Evolutionary conservation across 2,329 filamentous ascomycete genomes (phyloP).

Genomic region (Cercospora canescens): DNA sequence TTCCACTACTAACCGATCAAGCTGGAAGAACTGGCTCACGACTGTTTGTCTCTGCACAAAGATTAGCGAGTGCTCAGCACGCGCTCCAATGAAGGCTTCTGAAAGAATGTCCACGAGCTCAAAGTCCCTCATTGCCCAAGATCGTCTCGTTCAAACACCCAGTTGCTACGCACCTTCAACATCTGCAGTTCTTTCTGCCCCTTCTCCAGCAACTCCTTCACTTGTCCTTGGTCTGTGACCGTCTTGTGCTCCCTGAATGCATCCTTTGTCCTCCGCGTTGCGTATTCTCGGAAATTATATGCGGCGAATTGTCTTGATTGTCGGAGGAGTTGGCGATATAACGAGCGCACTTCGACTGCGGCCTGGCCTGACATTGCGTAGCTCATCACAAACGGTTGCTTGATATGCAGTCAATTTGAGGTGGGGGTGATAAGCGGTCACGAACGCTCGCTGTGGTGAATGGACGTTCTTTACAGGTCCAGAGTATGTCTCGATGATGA

Average conservation of each 20-base stretch:
- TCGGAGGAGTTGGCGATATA: constrained; percentile 84
- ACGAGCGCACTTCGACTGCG: constrained; percentile 33
- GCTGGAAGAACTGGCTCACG: constrained; percentile 90
- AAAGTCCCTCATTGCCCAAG: not conserved
- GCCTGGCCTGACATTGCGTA: constrained; percentile 23
- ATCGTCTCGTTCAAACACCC: not conserved
- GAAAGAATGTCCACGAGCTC: not conserved
- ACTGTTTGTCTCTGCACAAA: constrained; percentile 80
- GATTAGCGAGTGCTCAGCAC: constrained; percentile 38
- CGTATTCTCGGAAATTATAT: constrained; percentile 99
- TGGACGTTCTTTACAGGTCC: not conserved
- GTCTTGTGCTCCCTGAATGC: constrained; percentile 79
- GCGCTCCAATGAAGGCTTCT: not conserved
- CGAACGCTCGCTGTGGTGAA: not conserved
- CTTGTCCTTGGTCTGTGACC: constrained; percentile 70
- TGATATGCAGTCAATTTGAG: not conserved
- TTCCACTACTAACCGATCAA: constrained; percentile 90
- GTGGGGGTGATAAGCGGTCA: not conserved
- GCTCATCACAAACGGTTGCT: not conserved
- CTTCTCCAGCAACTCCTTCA: constrained; percentile 88
- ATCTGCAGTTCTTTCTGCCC: constrained; percentile 83
- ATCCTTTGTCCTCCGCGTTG: constrained; percentile 84
- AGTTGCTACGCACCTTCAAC: constrained; percentile 70
- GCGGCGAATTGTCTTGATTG: constrained; percentile 83
- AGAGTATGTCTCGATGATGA: not conserved